Evolutionary conservation across 2,329 filamentous ascomycete species (phyloP).

Genomic region (Talaromyces amestolkiae): DNA sequence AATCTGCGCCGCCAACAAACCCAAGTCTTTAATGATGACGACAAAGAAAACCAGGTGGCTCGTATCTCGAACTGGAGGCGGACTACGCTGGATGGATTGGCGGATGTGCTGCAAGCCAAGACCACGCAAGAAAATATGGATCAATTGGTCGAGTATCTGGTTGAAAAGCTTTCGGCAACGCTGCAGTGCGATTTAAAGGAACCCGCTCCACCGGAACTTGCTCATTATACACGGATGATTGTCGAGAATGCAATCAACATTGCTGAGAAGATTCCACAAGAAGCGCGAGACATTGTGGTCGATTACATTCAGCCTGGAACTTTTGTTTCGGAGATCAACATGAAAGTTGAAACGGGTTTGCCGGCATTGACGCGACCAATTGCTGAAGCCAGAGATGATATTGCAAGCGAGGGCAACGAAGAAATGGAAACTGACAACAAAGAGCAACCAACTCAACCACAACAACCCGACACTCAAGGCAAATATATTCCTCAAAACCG

Average conservation of each 20-base stretch:
- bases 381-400: slow-evolving; percentile 20
- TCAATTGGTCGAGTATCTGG: slow-evolving; percentile 67
- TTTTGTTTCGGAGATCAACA: slow-evolving; percentile 66
- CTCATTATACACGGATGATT: slow-evolving; percentile 87
- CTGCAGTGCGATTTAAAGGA: slow-evolving; percentile 73
- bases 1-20: slow-evolving; percentile 79
- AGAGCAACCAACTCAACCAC: background rate
- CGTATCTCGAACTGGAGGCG: slow-evolving; percentile 93
- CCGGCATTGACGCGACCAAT: slow-evolving; percentile 56
- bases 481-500: slow-evolving; percentile 22
- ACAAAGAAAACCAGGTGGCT: slow-evolving; percentile 80
- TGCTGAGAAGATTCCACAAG: slow-evolving; percentile 78
- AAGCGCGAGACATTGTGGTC: slow-evolving; percentile 86
- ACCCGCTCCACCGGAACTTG: slow-evolving; percentile 75
- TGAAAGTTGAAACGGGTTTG: slow-evolving; percentile 76
- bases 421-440: slow-evolving; percentile 19
- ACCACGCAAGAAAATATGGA: slow-evolving; percentile 65
- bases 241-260: slow-evolving; percentile 86
- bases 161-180: slow-evolving; percentile 64
- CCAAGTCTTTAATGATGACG: slow-evolving; percentile 73
- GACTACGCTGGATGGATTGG: slow-evolving; percentile 87
- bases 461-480: background rate
- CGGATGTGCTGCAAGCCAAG: slow-evolving; percentile 64
- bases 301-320: slow-evolving; percentile 80
- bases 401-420: slow-evolving; percentile 22